Evolutionary conservation across 108 stramenopile species (phyloP).

Genomic region (Cyclotella cryptica): DNA sequence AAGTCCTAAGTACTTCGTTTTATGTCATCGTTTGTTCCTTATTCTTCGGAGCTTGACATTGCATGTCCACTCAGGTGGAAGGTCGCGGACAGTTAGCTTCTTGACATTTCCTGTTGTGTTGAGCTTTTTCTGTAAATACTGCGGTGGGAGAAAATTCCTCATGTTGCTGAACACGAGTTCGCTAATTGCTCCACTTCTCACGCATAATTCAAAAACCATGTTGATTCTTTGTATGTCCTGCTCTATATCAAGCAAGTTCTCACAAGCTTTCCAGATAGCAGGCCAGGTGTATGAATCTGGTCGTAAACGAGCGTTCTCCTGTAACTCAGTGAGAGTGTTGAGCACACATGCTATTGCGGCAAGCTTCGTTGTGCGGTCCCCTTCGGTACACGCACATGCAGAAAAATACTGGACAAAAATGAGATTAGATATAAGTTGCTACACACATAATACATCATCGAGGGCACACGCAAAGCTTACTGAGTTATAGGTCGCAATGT

Average conservation of each 20-base stretch:
- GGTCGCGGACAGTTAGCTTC: constrained; percentile 35
- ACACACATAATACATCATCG: background rate
- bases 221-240: constrained; percentile 42
- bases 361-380: constrained; percentile 14
- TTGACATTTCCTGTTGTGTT: constrained; percentile 19
- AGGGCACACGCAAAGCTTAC: constrained; percentile 22
- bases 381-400: constrained; percentile 40
- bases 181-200: constrained; percentile 32
- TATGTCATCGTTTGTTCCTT: background rate
- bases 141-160: constrained; percentile 33
- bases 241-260: constrained; percentile 31
- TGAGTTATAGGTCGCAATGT: constrained; percentile 51
- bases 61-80: constrained; percentile 48
- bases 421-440: background rate
- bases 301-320: constrained; percentile 19
- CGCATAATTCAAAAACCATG: constrained; percentile 38
- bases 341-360: constrained; percentile 36
- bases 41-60: constrained; percentile 39
- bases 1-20: no score
- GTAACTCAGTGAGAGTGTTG: constrained; percentile 30
- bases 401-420: constrained; percentile 31
- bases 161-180: constrained; percentile 47
- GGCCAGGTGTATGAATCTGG: constrained; percentile 53
- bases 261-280: constrained; percentile 48
- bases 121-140: constrained; percentile 48